These are phyloP conservation scores for Paramecium tetraurelia DNA, from an alignment of 73 alveolate species.

Conservation along the genomic window DNA sequence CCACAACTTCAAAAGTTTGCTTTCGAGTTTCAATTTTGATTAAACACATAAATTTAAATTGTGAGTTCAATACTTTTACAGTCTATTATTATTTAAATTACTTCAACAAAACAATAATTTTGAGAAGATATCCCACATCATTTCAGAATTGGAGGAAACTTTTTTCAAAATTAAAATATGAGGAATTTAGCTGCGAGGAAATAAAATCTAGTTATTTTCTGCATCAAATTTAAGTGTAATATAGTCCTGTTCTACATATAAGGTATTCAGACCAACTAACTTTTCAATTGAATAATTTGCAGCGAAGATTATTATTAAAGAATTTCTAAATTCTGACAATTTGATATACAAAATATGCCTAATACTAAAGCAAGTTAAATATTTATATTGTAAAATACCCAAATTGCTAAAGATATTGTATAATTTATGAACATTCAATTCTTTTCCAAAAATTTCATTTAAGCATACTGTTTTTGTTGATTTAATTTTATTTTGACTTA, in stretches of 20 bases:
- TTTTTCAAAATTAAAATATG: slow-evolving; percentile 23
- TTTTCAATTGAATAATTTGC: slow-evolving; percentile 30
- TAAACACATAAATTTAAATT: slow-evolving; percentile 17
- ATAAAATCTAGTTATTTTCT: not conserved
- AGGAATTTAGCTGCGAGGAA: slow-evolving; percentile 11
- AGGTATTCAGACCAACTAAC: slow-evolving; percentile 1
- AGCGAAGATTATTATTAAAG: not conserved
- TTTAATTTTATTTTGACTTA: not conserved
- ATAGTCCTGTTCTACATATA: not conserved
- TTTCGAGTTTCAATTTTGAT: not conserved
- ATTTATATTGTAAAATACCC: too few relatives aligned
- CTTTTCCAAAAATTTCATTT: not conserved
- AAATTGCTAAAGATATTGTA: slow-evolving; percentile 34
- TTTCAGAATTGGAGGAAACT: slow-evolving; percentile 18
- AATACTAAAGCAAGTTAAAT: too few relatives aligned
- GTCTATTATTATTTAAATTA: not conserved
- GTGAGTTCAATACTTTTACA: slow-evolving; percentile 12
- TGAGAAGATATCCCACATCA: slow-evolving; percentile 28
- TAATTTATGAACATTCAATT: not conserved
- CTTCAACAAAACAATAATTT: slow-evolving; percentile 25
- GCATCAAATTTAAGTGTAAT: not conserved
- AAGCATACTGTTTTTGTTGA: slow-evolving; percentile 3
- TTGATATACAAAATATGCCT: too few relatives aligned
- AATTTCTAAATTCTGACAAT: not conserved
- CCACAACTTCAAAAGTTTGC: slow-evolving; percentile 4